Percentiles rank a stretch among this genome's conserved stretches.
Evolutionary conservation across 2,329 filamentous ascomycete species (phyloP).

Genomic region (Colletotrichum sp.): DNA sequence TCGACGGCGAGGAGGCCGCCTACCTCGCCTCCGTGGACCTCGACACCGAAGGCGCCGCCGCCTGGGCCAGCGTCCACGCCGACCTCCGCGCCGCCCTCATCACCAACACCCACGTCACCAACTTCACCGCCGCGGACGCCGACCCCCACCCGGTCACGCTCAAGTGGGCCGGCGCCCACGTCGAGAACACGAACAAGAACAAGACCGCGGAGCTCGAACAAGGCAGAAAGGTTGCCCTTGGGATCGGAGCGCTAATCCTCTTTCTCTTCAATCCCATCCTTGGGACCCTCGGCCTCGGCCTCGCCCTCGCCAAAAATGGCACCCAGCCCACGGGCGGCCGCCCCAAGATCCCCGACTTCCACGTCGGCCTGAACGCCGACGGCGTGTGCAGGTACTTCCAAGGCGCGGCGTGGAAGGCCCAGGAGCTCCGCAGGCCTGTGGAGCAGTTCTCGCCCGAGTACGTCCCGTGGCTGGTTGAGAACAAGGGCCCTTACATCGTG

Average conservation of each 20-base stretch:
- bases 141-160: neutral
- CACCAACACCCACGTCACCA: neutral
- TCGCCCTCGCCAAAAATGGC: neutral
- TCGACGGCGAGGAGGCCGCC: neutral
- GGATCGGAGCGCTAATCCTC: no score
- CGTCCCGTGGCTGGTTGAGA: slow-evolving; percentile 17
- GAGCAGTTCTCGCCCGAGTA: slow-evolving; percentile 10
- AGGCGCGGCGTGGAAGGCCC: slow-evolving; percentile 2
- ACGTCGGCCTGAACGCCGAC: neutral
- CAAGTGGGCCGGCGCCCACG: neutral
- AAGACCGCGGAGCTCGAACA: neutral
- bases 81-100: neutral
- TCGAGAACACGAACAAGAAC: neutral
- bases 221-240: no score
- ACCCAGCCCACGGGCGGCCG: neutral
- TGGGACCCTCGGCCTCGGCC: no score
- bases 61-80: neutral
- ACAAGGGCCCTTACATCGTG: slow-evolving; percentile 16
- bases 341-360: neutral
- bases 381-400: neutral
- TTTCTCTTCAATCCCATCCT: no score
- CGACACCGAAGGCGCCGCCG: neutral
- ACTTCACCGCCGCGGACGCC: neutral
- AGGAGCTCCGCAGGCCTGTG: neutral
- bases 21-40: neutral